Percentiles rank a stretch among this genome's conserved stretches.
These are phyloP conservation scores for Cyphellophora attinorum DNA, from an alignment of 2,329 filamentous ascomycete genomes.

Conservation along the genomic window DNA sequence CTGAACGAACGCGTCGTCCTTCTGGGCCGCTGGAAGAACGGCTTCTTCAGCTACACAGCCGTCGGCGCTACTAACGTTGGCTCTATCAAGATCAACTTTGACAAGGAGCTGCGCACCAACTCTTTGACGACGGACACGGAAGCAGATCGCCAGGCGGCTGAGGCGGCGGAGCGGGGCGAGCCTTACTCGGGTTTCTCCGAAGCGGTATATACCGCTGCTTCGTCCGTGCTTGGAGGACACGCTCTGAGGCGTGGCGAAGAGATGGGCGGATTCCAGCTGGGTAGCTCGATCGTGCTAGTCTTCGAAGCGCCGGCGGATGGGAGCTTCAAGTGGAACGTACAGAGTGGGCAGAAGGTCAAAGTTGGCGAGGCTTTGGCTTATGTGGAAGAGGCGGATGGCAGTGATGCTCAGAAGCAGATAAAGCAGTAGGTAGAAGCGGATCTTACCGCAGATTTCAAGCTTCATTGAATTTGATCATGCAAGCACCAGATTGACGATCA, in stretches of 20 bases:
- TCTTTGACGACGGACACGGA: slow-evolving; percentile 84
- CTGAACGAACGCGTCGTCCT: slow-evolving; percentile 93
- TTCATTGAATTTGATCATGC: no score
- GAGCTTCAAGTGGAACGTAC: slow-evolving; percentile 78
- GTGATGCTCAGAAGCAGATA: background rate
- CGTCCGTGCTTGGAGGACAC: slow-evolving; percentile 68
- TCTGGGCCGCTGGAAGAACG: slow-evolving; percentile 88
- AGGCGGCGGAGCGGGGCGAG: slow-evolving; percentile 66
- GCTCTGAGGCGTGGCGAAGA: slow-evolving; percentile 81
- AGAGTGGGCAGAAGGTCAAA: slow-evolving; percentile 79
- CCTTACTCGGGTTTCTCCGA: slow-evolving; percentile 85
- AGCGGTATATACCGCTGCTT: slow-evolving; percentile 75
- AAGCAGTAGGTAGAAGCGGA: slow-evolving; percentile 1
- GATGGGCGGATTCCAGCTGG: slow-evolving; percentile 96
- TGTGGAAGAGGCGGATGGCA: slow-evolving; percentile 43
- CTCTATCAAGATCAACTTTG: slow-evolving; percentile 94
- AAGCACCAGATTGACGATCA: no score
- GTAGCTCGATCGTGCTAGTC: slow-evolving; percentile 88
- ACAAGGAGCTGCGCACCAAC: slow-evolving; percentile 86
- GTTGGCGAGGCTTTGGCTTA: slow-evolving; percentile 79
- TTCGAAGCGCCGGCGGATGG: slow-evolving; percentile 80
- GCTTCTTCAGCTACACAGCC: slow-evolving; percentile 92
- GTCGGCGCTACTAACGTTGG: slow-evolving; percentile 97
- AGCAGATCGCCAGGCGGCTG: slow-evolving; percentile 75
- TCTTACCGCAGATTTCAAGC: background rate